These are phyloP conservation scores for Trichosporon asahii DNA, from an alignment of 1,284 basidiomycete species.

Conservation along the genomic window DNA sequence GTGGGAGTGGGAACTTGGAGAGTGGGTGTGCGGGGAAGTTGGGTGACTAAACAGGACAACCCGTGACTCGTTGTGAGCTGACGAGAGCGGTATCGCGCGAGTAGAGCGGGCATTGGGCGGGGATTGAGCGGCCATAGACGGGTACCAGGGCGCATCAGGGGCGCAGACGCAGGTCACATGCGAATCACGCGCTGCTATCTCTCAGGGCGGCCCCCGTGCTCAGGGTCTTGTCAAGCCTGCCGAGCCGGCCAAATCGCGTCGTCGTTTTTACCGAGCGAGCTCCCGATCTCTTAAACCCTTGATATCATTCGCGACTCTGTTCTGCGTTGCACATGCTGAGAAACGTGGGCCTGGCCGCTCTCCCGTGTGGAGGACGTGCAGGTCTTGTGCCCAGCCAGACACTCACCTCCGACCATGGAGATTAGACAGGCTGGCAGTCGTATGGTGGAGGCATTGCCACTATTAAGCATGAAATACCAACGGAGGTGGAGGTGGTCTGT, in stretches of 20 bases:
- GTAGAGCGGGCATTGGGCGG: not conserved
- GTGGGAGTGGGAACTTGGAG: not conserved
- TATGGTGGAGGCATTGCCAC: not conserved
- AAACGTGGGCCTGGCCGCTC: not conserved
- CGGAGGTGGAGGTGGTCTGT: not conserved
- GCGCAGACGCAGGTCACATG: not conserved
- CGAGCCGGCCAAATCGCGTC: not conserved
- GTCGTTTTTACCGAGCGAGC: not conserved
- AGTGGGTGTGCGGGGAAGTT: not conserved
- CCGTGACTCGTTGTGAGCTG: not conserved
- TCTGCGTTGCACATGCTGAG: not conserved
- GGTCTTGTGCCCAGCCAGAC: not conserved
- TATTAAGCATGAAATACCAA: not conserved
- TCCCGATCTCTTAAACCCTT: not conserved
- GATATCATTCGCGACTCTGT: not conserved
- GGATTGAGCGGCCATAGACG: not conserved
- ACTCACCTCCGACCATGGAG: not conserved
- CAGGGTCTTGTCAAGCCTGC: not conserved
- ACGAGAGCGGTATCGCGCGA: not conserved
- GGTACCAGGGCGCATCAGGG: no score
- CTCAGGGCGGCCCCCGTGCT: not conserved
- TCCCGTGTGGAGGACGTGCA: no score
- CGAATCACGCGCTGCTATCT: constrained; percentile 1
- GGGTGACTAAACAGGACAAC: no score
- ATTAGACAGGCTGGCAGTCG: not conserved